phyloP scores from a whole-genome alignment of 257 asterid species.

The Fraxinus pennsylvanica region DNA sequence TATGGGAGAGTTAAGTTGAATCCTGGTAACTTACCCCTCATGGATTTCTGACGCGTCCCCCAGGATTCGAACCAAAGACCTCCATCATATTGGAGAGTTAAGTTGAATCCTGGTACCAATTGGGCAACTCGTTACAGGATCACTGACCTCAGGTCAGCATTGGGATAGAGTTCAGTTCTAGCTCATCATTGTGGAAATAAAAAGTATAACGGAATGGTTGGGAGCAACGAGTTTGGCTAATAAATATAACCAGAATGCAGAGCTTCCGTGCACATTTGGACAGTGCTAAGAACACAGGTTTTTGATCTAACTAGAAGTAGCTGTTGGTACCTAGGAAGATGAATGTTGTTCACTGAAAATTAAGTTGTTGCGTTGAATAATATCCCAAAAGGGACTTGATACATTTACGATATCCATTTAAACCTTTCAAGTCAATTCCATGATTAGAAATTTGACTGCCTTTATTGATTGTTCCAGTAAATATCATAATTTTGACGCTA shows the following conservation, averaged over 20 bases:
- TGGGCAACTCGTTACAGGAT: too few relatives aligned
- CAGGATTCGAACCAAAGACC: too few relatives aligned
- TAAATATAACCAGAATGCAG: neutral
- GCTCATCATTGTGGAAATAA: neutral
- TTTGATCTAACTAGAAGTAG: neutral
- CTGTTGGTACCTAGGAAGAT: neutral
- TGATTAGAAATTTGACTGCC: neutral
- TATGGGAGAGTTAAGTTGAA: too few relatives aligned
- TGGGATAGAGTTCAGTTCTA: neutral
- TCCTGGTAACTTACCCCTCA: too few relatives aligned
- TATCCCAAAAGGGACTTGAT: neutral
- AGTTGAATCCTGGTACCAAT: too few relatives aligned
- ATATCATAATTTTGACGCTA: constrained; percentile 2
- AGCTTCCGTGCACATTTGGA: neutral
- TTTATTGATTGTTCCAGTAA: neutral
- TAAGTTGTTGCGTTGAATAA: neutral
- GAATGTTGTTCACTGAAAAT: neutral
- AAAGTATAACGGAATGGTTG: neutral
- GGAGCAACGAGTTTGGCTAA: neutral
- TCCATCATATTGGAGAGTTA: too few relatives aligned
- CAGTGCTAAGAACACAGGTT: neutral
- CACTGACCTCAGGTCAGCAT: neutral
- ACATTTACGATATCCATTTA: neutral
- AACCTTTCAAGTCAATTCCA: neutral
- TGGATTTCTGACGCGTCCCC: too few relatives aligned